Evolutionary conservation across 2,329 filamentous ascomycete species (phyloP), one percentile per base, ranked within the genome.

Genomic region (Fusarium odoratissimum): DNA sequence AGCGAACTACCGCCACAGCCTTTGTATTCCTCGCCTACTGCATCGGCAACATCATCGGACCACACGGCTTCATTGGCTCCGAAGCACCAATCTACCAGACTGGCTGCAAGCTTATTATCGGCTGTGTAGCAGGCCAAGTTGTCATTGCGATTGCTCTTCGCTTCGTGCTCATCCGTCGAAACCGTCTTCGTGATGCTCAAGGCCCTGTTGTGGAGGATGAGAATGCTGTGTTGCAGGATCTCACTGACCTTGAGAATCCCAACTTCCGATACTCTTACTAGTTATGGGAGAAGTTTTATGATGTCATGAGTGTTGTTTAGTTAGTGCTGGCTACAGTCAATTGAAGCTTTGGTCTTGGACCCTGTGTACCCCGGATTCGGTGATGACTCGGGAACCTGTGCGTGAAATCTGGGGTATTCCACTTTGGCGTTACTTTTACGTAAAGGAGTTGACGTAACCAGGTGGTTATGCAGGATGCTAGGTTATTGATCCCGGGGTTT

Each of bases 41-140:
- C 42, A 76, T 75, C 37, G 75, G 75, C 45, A 77, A 77, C 63
- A 76, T 77, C 38, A 71, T 77, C 44, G 75, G 75, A 0, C 75
- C 75, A 6, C 75, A 77, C 55, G 84, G 84, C 0, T 87, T 86
- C 74, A 69, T 86, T 16, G 81, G 80, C 2, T 69, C 76, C 0
- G 86, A 88, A 70, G 80, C 84, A 2, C 86, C 86, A 1, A 79
- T 83, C 5, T 90, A 90, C 55, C 79, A 82, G 42, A 89, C 87
- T 0, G 88, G 87, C 5, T 88, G 85, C 69, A 87, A 84, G 59
- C 59, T 76, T 31, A 77, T 77, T 25, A 75, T 77, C 11, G 76
- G 75, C 10, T 77, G 76, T 54, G 69, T 65, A 16, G 74, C 73
- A 2, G 75, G 67, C 3, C 76, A 77, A 25, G 74, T 67, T 4